Base-by-base conservation (phyloP, 2,329 filamentous ascomycete genomes). In the Blastomyces parvus region DNA sequence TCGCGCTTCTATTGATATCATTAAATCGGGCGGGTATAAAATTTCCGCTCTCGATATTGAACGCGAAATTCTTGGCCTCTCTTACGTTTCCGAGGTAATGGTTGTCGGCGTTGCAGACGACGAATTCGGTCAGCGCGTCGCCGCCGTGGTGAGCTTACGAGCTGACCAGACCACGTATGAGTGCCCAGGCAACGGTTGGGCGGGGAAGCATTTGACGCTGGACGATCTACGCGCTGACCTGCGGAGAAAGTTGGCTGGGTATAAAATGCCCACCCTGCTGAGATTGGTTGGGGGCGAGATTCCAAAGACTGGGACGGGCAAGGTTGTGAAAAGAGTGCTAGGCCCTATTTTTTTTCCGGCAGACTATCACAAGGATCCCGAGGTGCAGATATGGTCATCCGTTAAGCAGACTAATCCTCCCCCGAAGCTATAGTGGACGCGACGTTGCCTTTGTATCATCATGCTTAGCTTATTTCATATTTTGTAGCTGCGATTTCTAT, bases 241-340 rank as follows among this genome's bases (percentile, higher is more conserved):
- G 36, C 48, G 64, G 30, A 63, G 53, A 27, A 60, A 53, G 46
- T 46, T 67, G 30, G 64, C 64, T 11, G 56, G 61, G 19, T 67
- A 65, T 46, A 68, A 68, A 53, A 55, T 68, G 38, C 66, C 66
- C 2, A 67, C 66, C 17, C 40, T 68, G 30, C 36, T 68, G 36
- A 62, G 59, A 42, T 52, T 82, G 33, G 70, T 79, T 4, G 70
- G 76, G 38, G 60, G 60, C n/a, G 80, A 82, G 67, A 68, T 82
- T 46, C 80, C 80, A 2, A 82, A 82, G 67, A 78, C 75, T 27
- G 75, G 69, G 0, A 82, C 79, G 0, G 79, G 79, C 0, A 82
- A 82, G 68, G 78, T 82, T n/a, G 74, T 79, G 63, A 82, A 82
- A 71, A 81, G 81, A 68, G 68, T 74, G 2, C 67, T 79, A n/a